Evolutionary conservation across 2,329 filamentous ascomycete species (phyloP), one percentile per base, ranked within the genome.

Genomic region (Colletotrichum lentis): DNA sequence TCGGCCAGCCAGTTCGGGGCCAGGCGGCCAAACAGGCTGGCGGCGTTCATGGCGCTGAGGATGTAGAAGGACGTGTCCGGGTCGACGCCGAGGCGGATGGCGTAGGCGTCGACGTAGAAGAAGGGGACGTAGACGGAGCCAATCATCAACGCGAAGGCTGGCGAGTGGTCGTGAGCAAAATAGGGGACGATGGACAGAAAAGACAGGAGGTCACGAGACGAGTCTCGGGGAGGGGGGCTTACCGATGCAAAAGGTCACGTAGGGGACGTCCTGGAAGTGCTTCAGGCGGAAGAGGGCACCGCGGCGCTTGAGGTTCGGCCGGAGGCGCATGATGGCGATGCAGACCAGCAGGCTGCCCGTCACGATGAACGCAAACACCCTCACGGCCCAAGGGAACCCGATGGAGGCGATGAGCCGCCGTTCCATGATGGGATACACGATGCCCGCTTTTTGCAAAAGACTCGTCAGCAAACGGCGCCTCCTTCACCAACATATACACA

Each of bases 31-130:
- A 71, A 44, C 18, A 70, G 63, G 22, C 62, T 70, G 7, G 62
- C 71, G 7, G 70, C 70, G 44, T 72, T 72, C 44, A 71, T 62
- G 49, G 70, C 66, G 41, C 69, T 58, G 12, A 72, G 64, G 18
- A 72, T 50, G 55, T 70, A 70, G 44, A 54, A 58, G 11, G 70
- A 67, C 18, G 69, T 54, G 24, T 41, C 27, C 3, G 20, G 41
- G 43, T 70, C 59, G 6, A 62, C 59, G n/a, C 68, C 67, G 1
- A 67, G 52, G 1, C 63, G 62, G 14, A 67, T 62, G 39, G 67
- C 63, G 1, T 69, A 67, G 1, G 67, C 67, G 14, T 66, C 62
- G 1, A 62, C 49, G 52, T 50, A 69, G 52, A 69, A 69, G 63
- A 69, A 69, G 12, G 63, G 63, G 7, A 67, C 31, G 63, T 67